Conservation (phyloP, 305 asterid genomes). For the Fraxinus ornus region DNA sequence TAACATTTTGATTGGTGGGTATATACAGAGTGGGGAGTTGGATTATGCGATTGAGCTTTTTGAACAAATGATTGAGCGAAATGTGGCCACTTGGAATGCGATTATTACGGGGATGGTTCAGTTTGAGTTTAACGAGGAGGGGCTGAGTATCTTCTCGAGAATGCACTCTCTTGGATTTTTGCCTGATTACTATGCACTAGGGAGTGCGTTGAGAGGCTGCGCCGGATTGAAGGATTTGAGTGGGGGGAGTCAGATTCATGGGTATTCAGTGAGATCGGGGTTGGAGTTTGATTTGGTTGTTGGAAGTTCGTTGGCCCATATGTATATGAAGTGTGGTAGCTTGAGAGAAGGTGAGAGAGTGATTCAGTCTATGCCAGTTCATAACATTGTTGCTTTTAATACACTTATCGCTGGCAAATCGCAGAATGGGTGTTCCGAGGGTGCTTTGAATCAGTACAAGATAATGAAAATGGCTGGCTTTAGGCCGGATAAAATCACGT, state of each 20-base stretch:
- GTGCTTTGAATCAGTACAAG: slow-evolving; percentile 60
- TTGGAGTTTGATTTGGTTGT: slow-evolving; percentile 57
- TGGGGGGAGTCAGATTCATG: slow-evolving; percentile 69
- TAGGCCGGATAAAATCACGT: slow-evolving; percentile 77
- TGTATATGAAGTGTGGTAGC: slow-evolving; percentile 77
- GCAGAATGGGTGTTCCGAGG: slow-evolving; percentile 61
- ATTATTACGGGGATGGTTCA: slow-evolving; percentile 66
- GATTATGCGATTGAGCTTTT: slow-evolving; percentile 52
- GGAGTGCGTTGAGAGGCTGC: slow-evolving; percentile 80
- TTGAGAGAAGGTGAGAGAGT: slow-evolving; percentile 64
- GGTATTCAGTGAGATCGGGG: slow-evolving; percentile 51
- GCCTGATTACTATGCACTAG: slow-evolving; percentile 73
- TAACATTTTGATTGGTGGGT: slow-evolving; percentile 78
- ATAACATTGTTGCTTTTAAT: slow-evolving; percentile 56
- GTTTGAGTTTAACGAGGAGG: slow-evolving; percentile 59
- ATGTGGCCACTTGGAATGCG: slow-evolving; percentile 89
- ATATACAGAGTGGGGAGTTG: slow-evolving; percentile 57
- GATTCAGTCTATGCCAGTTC: slow-evolving; percentile 57
- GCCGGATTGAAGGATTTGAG: slow-evolving; percentile 81
- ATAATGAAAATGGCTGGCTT: slow-evolving; percentile 58
- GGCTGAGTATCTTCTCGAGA: slow-evolving; percentile 43
- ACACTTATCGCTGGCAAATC: slow-evolving; percentile 80
- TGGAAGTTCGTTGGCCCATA: slow-evolving; percentile 72
- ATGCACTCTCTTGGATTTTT: slow-evolving; percentile 60
- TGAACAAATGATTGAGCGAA: slow-evolving; percentile 60